Conservation (phyloP, 768 basidiomycete species). For the Auricularia sp. region DNA sequence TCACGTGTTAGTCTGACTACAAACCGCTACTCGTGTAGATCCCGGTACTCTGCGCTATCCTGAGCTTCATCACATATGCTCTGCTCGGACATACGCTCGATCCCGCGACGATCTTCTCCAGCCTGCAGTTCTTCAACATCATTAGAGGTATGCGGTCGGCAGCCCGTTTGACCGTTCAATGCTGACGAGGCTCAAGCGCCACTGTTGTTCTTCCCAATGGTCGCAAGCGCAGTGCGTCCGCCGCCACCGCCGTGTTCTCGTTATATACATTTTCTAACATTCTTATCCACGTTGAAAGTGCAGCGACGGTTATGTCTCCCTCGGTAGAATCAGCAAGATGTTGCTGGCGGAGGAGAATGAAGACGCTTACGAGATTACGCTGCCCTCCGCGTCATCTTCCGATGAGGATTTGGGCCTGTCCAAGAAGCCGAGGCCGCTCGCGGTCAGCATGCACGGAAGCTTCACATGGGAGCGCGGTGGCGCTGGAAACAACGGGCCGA, state of each 20-base stretch:
- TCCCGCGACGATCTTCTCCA: constrained; percentile 45
- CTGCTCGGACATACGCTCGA: constrained; percentile 46
- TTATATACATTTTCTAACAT: background rate
- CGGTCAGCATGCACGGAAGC: constrained; percentile 26
- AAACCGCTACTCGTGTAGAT: constrained; percentile 14
- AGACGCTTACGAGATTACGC: constrained; percentile 38
- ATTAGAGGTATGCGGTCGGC: constrained; percentile 8
- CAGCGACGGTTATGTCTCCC: constrained; percentile 41
- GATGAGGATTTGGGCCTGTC: constrained; percentile 15
- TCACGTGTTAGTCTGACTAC: constrained; percentile 31
- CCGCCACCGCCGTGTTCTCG: background rate
- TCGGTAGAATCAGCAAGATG: constrained; percentile 38
- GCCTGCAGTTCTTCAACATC: constrained; percentile 52
- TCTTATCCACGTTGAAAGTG: constrained; percentile 18
- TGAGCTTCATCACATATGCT: constrained; percentile 44
- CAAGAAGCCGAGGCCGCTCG: background rate
- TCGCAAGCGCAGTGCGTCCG: background rate
- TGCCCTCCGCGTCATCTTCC: background rate
- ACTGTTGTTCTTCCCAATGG: background rate
- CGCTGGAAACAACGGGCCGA: constrained; percentile 6
- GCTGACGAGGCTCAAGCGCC: background rate
- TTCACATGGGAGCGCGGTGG: constrained; percentile 40
- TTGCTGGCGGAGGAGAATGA: constrained; percentile 46
- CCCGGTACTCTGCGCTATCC: constrained; percentile 40
- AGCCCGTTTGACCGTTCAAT: too few species aligned